Evolutionary conservation across 1,284 basidiomycete genomes (phyloP), one percentile per base, ranked within the genome.

Genomic region (Grifola frondosa): DNA sequence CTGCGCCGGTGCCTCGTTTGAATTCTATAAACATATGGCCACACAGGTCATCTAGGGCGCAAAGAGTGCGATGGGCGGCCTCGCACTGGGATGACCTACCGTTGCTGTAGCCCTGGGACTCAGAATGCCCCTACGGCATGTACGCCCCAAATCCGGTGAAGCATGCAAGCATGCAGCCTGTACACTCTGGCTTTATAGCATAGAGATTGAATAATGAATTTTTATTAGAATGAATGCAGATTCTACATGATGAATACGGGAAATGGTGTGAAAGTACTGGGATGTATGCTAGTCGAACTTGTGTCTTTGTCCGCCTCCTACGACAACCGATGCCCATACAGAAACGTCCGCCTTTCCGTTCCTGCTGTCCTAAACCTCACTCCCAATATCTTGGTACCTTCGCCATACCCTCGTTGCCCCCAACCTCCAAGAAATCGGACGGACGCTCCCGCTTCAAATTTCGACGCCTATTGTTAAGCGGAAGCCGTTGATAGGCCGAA

Each of bases 401-500:
- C 50, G 60, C 69, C 26, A 83, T 80, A 34, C 66, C 69, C 47
- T 84, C 79, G 33, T 66, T 69, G 0, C 80, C 79, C 12, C 70
- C 73, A 9, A 89, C 75, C 57, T 91, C 88, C 57, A 89, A 64
- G 59, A 91, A 91, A 63, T 91, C 88, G 9, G 84, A 84, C 3
- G 88, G 88, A 30, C 88, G 71, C 28, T 91, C 88, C 6, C 89
- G 74, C 66, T 91, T 91, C 53, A 87, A 58, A 49, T 77, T 80
- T 57, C 85, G 69, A 44, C 88, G 73, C 47, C 88, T 71, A 54
- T 86, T 88, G 59, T 90, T 91, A 44, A 90, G 64, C 22, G 88
- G 87, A 38, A 89, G 60, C 34, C 88, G 74, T 61, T 91, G 88
- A 62, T 91, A 91, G n/a, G 88, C 84, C 11, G 87, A 88, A 50